These are phyloP conservation scores for Cyberlindnera nakhonratchasimensis DNA, from an alignment of 805 yeast species.

Conservation along the genomic window DNA sequence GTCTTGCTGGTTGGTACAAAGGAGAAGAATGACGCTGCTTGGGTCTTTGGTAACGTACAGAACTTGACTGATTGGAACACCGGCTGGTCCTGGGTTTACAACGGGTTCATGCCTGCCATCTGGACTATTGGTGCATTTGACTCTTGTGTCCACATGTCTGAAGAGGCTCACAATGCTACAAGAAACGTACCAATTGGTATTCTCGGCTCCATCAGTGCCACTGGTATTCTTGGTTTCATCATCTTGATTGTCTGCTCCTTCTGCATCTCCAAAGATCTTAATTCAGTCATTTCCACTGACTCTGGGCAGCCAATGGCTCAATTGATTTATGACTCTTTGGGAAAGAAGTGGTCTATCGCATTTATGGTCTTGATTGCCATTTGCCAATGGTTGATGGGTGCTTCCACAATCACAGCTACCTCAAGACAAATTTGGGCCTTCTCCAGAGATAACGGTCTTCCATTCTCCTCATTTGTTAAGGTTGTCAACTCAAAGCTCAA, in stretches of 20 bases:
- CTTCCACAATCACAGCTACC: conserved; percentile 57
- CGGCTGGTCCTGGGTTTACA: conserved; percentile 51
- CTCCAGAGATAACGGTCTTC: conserved; percentile 73
- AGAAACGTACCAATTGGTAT: conserved; percentile 63
- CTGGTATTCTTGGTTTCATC: conserved; percentile 56
- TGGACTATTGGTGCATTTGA: conserved; percentile 78
- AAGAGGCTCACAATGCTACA: conserved; percentile 62
- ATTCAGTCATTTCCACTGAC: conserved; percentile 30
- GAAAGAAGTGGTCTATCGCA: conserved; percentile 62
- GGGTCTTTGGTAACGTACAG: conserved; percentile 50
- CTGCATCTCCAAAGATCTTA: conserved; percentile 38
- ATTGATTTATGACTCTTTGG: conserved; percentile 56
- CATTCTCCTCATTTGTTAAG: conserved; percentile 50
- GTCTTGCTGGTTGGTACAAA: conserved; percentile 61
- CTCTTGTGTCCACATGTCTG: conserved; percentile 68
- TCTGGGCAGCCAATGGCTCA: conserved; percentile 65
- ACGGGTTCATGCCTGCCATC: conserved; percentile 58
- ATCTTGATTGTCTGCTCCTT: conserved; percentile 53
- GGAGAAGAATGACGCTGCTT: conserved; percentile 40
- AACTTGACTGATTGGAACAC: conserved; percentile 50
- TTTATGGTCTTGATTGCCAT: conserved; percentile 55
- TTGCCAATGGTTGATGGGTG: conserved; percentile 66
- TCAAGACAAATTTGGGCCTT: conserved; percentile 75
- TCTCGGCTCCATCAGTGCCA: conserved; percentile 50
- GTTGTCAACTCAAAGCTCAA: conserved; percentile 49